These are phyloP conservation scores for Sugiyamaella floridensis DNA, from an alignment of 805 yeast species.

Conservation along the genomic window DNA sequence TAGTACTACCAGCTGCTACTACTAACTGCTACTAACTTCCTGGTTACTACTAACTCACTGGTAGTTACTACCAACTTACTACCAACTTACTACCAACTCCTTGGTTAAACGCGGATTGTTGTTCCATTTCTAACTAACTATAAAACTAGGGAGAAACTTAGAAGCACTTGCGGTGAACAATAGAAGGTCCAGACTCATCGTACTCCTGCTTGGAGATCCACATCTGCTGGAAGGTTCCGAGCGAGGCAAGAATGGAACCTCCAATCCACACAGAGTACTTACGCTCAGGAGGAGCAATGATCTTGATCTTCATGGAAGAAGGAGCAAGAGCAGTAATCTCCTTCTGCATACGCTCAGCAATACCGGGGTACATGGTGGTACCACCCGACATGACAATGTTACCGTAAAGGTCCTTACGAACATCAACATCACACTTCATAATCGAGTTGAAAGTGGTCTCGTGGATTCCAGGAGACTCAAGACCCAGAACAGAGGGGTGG, in stretches of 20 bases:
- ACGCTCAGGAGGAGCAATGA: constrained; percentile 98
- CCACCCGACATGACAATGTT: constrained; percentile 99
- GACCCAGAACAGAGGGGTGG: constrained; percentile 88
- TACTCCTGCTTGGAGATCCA: constrained; percentile 99
- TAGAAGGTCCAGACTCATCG: constrained; percentile 99
- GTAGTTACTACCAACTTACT: no score
- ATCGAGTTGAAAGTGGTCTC: constrained; percentile 93
- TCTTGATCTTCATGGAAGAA: constrained; percentile 99
- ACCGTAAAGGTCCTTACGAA: constrained; percentile 97
- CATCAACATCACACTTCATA: constrained; percentile 98
- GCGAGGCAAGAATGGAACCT: constrained; percentile 98
- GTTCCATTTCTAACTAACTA: background rate
- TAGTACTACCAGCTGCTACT: no score
- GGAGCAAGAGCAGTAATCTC: constrained; percentile 99
- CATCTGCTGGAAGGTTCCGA: constrained; percentile 99
- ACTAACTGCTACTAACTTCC: no score
- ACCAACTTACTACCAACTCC: no score
- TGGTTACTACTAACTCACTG: no score
- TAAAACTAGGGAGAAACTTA: constrained; percentile 36
- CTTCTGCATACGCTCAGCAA: constrained; percentile 99
- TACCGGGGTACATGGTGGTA: constrained; percentile 99
- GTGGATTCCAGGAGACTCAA: constrained; percentile 98
- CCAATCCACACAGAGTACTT: constrained; percentile 99
- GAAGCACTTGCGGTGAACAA: constrained; percentile 95
- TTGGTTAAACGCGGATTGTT: background rate